Evolutionary conservation across 768 basidiomycete species (phyloP), one percentile per base, ranked within the genome.

Genomic region (Terana coerulea): DNA sequence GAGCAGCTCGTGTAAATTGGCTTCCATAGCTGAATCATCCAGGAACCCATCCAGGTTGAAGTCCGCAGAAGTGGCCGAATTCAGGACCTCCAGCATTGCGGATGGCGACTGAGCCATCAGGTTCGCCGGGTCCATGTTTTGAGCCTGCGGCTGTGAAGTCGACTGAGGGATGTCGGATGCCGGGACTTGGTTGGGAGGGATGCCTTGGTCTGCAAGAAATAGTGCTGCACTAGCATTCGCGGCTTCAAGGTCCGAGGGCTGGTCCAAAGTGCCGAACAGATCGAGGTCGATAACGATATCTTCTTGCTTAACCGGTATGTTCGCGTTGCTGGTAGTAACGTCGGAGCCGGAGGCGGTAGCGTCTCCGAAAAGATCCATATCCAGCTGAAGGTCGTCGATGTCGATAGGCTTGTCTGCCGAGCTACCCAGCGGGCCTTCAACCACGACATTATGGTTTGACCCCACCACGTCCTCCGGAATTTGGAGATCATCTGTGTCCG

Each of bases 331-430:
- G 37, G 56, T 48, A 29, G 49, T 51, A 21, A 44, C 37, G 15
- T 41, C 51, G 26, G 31, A 29, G 22, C 53, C 71, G 47, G 59
- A 67, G 49, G 59, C 65, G 53, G 33, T 11, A 1, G 24, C 39
- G 29, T 54, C 49, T 1, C 57, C 75, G 59, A 74, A 71, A 65
- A 70, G 62, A 46, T 54, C 68, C 65, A 64, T 74, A 21, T 67
- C 61, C 8, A 70, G 81, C 45, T 89, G 87, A 7, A 71, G 81
- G 45, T 89, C 87, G 63, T 91, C 87, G 22, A 91, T 75, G 61
- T 89, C 88, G 51, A 91, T 90, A 17, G 89, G 88, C 64, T 87
- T 86, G 63, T 91, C 88, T 0, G 80, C 86, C 5, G 84, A 86
- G 61, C 70, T 83, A 12, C 88, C 85, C 14, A 76, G 61, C 26